phyloP scores from a whole-genome alignment of 805 yeast species.

The Yarrowia sp. region DNA sequence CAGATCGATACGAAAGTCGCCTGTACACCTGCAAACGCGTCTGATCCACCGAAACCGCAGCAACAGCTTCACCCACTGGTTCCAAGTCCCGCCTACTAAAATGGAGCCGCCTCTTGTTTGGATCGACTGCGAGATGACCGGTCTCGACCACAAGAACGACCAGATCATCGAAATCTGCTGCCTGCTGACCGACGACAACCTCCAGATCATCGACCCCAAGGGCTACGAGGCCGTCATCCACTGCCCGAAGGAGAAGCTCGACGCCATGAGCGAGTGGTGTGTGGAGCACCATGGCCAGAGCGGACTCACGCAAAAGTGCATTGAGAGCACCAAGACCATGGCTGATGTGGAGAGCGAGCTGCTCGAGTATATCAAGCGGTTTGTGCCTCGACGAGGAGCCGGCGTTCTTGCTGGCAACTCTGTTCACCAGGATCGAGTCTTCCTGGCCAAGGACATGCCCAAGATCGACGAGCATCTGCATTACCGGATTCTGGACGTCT shows the following conservation, averaged over 20 bases:
- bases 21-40: background rate
- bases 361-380: conserved; percentile 55
- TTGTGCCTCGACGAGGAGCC: conserved; percentile 50
- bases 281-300: conserved; percentile 31
- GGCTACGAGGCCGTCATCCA: conserved; percentile 85
- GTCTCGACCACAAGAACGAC: conserved; percentile 76
- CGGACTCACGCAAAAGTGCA: conserved; percentile 75
- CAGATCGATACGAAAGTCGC: background rate
- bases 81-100: background rate
- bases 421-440: conserved; percentile 85
- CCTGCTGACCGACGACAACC: conserved; percentile 77
- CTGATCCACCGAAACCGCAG: too few relatives aligned
- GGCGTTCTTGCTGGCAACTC: conserved; percentile 90
- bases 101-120: conserved; percentile 51
- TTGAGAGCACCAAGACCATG: conserved; percentile 53
- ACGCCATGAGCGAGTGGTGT: conserved; percentile 32
- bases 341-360: conserved; percentile 65
- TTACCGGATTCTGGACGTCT: conserved; percentile 87
- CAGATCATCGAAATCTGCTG: conserved; percentile 90
- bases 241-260: conserved; percentile 51
- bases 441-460: conserved; percentile 83
- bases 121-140: conserved; percentile 99
- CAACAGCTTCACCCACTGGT: background rate
- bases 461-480: conserved; percentile 53
- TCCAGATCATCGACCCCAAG: conserved; percentile 61